phyloP scores from a whole-genome alignment of 768 basidiomycete genomes.

The Trametes maxima region DNA sequence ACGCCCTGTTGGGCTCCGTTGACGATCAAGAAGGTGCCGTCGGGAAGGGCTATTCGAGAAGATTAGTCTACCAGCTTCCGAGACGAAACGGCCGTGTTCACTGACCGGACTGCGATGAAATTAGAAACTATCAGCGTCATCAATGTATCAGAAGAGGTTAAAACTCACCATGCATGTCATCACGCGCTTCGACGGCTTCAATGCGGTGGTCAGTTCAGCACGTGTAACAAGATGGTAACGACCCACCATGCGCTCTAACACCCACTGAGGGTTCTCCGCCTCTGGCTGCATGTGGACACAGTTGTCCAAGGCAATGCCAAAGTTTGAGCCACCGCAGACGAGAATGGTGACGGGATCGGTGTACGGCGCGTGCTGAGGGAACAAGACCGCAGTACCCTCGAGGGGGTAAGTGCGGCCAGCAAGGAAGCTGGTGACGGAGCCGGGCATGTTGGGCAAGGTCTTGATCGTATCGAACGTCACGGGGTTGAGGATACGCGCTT shows the following conservation, averaged over 20 bases:
- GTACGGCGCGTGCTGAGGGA: conserved; percentile 75
- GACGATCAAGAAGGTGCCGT: conserved; percentile 75
- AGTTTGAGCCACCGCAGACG: conserved; percentile 76
- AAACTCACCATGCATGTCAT: conserved; percentile 67
- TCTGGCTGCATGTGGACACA: conserved; percentile 75
- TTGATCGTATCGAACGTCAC: conserved; percentile 61
- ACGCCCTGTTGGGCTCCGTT: conserved; percentile 73
- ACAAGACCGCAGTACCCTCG: conserved; percentile 67
- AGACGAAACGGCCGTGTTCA: neutral
- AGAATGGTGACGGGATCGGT: conserved; percentile 69
- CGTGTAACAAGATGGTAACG: neutral
- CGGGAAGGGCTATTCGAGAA: conserved; percentile 50
- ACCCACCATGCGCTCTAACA: conserved; percentile 77
- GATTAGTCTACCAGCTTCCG: neutral
- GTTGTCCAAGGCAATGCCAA: conserved; percentile 61
- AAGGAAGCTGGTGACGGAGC: conserved; percentile 69
- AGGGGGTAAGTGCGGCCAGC: conserved; percentile 79
- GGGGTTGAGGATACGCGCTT: conserved; percentile 75
- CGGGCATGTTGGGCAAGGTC: conserved; percentile 72
- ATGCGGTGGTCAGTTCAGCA: neutral
- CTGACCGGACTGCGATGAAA: conserved; percentile 11
- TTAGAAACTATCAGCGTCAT: neutral
- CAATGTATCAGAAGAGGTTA: neutral
- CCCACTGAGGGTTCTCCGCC: conserved; percentile 61
- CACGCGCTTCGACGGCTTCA: conserved; percentile 65